Percentiles rank a stretch among this genome's conserved stretches.
Evolutionary conservation across 192 early-diverging fungal genomes (phyloP).

Genomic region (Coemansia umbellata): DNA sequence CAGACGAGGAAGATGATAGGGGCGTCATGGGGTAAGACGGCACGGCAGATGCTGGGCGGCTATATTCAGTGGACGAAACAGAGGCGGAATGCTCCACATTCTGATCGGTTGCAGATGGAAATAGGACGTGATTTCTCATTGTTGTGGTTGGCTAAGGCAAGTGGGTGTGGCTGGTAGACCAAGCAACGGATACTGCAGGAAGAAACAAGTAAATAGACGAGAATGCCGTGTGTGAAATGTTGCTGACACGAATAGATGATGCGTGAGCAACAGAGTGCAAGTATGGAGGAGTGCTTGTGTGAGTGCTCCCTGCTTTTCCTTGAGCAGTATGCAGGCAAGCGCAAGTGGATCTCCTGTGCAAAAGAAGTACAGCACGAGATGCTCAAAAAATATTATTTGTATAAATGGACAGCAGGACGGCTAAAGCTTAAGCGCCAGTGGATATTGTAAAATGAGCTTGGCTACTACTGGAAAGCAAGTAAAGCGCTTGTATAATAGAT

Average conservation of each 20-base stretch:
- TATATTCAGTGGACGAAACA: no score
- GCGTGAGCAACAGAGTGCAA: no score
- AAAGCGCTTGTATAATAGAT: conserved; percentile 5
- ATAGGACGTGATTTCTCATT: conserved; percentile 14
- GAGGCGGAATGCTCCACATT: conserved; percentile 7
- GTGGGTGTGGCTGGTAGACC: conserved; percentile 3
- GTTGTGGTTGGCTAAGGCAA: not conserved
- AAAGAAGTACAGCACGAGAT: no score
- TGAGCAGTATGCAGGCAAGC: no score
- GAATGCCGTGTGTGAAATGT: no score
- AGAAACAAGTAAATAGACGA: no score
- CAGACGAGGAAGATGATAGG: not conserved
- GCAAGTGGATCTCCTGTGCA: no score
- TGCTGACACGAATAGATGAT: no score
- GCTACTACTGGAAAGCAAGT: not conserved
- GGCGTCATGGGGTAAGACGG: conserved; percentile 13
- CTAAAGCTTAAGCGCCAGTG: not conserved
- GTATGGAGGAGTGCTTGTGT: no score
- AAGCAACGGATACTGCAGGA: no score
- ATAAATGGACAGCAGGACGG: conserved; percentile 4
- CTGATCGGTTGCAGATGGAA: conserved; percentile 28
- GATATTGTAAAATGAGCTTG: conserved; percentile 21
- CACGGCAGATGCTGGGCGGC: not conserved
- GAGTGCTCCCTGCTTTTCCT: no score
- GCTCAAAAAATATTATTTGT: conserved; percentile 5